Base-by-base conservation (phyloP, 192 early-diverging fungal species). In the Backusella macrospora region DNA sequence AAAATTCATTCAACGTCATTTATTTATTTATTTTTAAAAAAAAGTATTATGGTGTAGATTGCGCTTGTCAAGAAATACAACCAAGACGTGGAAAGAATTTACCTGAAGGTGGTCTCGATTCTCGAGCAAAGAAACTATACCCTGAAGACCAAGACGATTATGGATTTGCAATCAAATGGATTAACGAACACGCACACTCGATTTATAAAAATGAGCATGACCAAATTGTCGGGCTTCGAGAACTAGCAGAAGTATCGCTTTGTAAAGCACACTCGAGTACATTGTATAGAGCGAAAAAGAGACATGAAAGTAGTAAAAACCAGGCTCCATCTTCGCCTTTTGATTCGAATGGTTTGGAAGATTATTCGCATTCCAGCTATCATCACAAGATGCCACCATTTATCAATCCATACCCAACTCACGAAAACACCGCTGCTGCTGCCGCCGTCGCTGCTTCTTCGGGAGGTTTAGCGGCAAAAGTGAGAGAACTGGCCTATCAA, bases 181-280 rank as follows among this genome's bases (percentile, higher is more conserved):
- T 80, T 9, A 71, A 44, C 6, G 71, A 76, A 34, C 70, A 74
- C 73, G 75, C 79, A 29, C 68, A 80, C 23, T 26, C 55, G 1
- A 69, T 72, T 46, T 80, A 80, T 39, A 76, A 80, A 66, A 68
- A 78, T 44, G 62, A 68, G 21, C 55, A 68, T 37, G 71, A 75
- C 10, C 71, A 70, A 7, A 75, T 80, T 5, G 37, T 68, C 47
- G 79, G 68, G 13, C 43, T 73, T 13, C 39, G 39, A 34, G 62
- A 59, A 39, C 15, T 80, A 12, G 39, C 65, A 18, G 79, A 80
- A 71, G 79, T 80, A 29, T 76, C 79, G 18, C 79, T 80, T 42
- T 80, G 79, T 52, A 80, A 80, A 52, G 79, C 79, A 40, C 79
- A 80, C 39, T 76, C 75, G 47, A 73, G 71, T 63, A 73, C 79